Base-by-base conservation (phyloP, 768 basidiomycete genomes). In the Nevesoporus exiguus region DNA sequence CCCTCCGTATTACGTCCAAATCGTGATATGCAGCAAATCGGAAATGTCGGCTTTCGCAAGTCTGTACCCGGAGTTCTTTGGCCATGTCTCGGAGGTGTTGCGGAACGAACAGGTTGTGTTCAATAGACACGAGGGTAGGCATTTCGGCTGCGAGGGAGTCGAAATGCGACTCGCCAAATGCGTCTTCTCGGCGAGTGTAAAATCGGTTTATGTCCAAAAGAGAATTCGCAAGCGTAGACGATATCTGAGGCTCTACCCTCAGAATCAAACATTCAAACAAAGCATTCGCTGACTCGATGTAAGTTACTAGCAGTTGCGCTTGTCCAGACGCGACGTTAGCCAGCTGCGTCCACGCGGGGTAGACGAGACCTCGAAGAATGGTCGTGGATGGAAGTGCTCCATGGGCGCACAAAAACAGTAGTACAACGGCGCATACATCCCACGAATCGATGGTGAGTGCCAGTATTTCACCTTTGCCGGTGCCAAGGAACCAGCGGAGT, bases 11-110 rank as follows among this genome's bases (percentile, higher is more conserved):
- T 1, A 82, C 79, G 56, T 86, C 85, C 34, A 92, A 75, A 63
- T 91, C 87, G 11, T 85, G 79, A 60, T 88, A 89, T 30, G 86
- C 85, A 1, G 84, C 88, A 62, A 84, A 82, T 6, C 88, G 82
- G 68, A 92, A 91, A n/a, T 82, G 80, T 24, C 75, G 73, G 47
- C 80, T 78, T 54, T 81, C 77, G 61, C 86, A 90, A 8, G 90
- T 74, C 5, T 72, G 71, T 50, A 76, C 72, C 9, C 88, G 81
- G 47, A 93, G 76, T 17, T 71, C 70, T 41, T 72, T 74, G 9
- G 79, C 77, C 24, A 79, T 76, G 5, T 64, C 61, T 17, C 84
- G 78, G 7, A 87, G 71, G 13, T 76, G 70, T 46, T 76, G 74
- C 0, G 81, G 73, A 33, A 91, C 66, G 47, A 76, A 65, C 8